Base-by-base conservation (phyloP, 2,329 filamentous ascomycete genomes). In the Diaporthe ampelina region DNA sequence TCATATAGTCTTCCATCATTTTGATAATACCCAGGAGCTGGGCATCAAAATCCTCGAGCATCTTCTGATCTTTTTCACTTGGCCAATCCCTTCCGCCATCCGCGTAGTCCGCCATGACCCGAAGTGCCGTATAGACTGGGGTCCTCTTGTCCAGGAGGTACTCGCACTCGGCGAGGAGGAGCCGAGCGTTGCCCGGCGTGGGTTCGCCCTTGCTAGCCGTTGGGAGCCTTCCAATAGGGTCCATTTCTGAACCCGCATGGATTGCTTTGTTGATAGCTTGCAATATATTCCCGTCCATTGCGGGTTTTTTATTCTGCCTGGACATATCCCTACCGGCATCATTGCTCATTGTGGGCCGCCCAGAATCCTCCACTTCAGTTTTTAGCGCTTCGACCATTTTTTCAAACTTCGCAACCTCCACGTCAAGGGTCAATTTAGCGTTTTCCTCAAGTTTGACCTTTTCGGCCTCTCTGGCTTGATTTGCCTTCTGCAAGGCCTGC, bases 141-240 rank as follows among this genome's bases (percentile, higher is more conserved):
- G 45, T 40, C 1, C 4, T 26, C 32, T 68, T 68, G 24, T 68
- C 32, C 17, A 68, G 48, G n/a, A 68, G 48, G 15, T 54, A 68
- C 48, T 40, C 48, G n/a, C 10, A 40, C 63, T 54, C 15, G 32
- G 63, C 48, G 5, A 68, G 48, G n/a, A 68, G 63, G 15, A 54
- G 54, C 6, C 48, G 63, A 19, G 63, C 63, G 9, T n/a, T 40
- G 9, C 63, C 48, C 2, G 48, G 63, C 48, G 5, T 54, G 4
- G 9, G 5, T 15, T 52, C 26, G 5, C 21, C 10, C 19, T 17
- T 65, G 35, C 19, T 43, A 11, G 9, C n/a, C 4, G 2, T 3
- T n/a, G n/a, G n/a, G 3, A 15, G 32, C 3, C 2, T n/a, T 32
- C 15, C 48, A 17, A 21, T 2, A 11, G 45, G 32, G 5, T 13